A percentile compares a stretch with the other conserved stretches of the same genome.
These are phyloP conservation scores for Aspergillus homomorphus DNA, from an alignment of 495 filamentous ascomycete genomes.

Conservation along the genomic window DNA sequence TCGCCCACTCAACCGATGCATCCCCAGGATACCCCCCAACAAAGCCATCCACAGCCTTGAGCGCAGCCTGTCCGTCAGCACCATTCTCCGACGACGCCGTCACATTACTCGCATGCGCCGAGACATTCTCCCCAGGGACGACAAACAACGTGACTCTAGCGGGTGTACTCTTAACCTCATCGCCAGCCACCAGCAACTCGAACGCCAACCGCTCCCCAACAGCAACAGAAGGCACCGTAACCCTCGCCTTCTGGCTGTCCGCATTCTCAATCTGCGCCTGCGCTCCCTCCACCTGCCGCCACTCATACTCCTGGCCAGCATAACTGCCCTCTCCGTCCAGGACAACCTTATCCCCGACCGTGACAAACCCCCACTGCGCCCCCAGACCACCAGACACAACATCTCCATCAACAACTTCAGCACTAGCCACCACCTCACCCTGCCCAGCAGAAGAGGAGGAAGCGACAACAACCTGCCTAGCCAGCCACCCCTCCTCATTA, in stretches of 20 bases:
- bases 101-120: not conserved
- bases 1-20: conserved; percentile 7
- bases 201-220: conserved; percentile 3
- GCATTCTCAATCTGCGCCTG: not conserved
- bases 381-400: not conserved
- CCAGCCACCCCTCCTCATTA: conserved; percentile 1
- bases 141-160: not conserved
- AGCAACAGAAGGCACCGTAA: not conserved
- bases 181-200: conserved; percentile 4
- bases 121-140: conserved; percentile 5
- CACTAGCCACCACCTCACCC: not conserved
- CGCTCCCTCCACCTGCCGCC: conserved; percentile 8
- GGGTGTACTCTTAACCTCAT: conserved; percentile 5
- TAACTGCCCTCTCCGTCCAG: conserved; percentile 9
- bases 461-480: conserved; percentile 1
- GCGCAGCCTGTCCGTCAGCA: not conserved
- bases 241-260: not conserved
- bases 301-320: conserved; percentile 2
- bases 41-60: conserved; percentile 9
- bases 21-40: conserved; percentile 6
- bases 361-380: not conserved
- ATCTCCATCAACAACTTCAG: not conserved
- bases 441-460: not conserved
- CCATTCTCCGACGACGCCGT: conserved; percentile 10
- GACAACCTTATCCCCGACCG: not conserved